phyloP scores from a whole-genome alignment of 306 rosid species.

The Canavalia ensiformis region DNA sequence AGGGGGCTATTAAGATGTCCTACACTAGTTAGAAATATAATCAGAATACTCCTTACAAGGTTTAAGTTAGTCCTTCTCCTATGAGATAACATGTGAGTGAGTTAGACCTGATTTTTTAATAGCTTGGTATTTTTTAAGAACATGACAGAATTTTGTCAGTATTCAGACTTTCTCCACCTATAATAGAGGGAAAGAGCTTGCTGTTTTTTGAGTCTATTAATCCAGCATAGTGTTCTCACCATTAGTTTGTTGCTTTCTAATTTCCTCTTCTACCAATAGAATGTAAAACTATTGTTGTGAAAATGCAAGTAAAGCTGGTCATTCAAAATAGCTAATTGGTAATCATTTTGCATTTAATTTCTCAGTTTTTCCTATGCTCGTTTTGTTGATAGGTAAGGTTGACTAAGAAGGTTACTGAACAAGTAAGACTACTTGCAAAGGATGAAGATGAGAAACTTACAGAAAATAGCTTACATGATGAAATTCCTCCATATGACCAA shows the following conservation, averaged over 20 bases:
- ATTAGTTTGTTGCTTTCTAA: slow-evolving; percentile 16
- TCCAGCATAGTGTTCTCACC: slow-evolving; percentile 8
- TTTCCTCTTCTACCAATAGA: slow-evolving; percentile 15
- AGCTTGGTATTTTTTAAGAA: too few relatives aligned
- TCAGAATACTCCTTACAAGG: too few relatives aligned
- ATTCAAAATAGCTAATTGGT: slow-evolving; percentile 23
- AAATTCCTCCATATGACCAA: slow-evolving; percentile 94
- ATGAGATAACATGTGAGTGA: too few relatives aligned
- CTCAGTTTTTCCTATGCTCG: slow-evolving; percentile 29
- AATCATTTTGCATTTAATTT: slow-evolving; percentile 12
- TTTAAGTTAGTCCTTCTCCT: too few relatives aligned
- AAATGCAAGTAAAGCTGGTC: slow-evolving; percentile 22
- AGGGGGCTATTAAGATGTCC: too few relatives aligned
- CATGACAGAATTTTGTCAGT: not conserved
- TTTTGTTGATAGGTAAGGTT: slow-evolving; percentile 66
- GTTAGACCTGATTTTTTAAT: too few relatives aligned
- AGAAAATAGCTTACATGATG: slow-evolving; percentile 74
- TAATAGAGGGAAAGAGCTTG: not conserved
- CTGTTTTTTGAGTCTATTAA: not conserved
- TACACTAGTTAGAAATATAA: too few relatives aligned
- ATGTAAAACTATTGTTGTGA: slow-evolving; percentile 27
- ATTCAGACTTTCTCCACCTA: not conserved
- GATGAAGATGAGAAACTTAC: slow-evolving; percentile 83
- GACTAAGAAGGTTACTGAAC: slow-evolving; percentile 97
- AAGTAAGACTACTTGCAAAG: slow-evolving; percentile 85